Evolutionary conservation across 2,329 filamentous ascomycete species (phyloP).

Genomic region (Geosmithia morbida): DNA sequence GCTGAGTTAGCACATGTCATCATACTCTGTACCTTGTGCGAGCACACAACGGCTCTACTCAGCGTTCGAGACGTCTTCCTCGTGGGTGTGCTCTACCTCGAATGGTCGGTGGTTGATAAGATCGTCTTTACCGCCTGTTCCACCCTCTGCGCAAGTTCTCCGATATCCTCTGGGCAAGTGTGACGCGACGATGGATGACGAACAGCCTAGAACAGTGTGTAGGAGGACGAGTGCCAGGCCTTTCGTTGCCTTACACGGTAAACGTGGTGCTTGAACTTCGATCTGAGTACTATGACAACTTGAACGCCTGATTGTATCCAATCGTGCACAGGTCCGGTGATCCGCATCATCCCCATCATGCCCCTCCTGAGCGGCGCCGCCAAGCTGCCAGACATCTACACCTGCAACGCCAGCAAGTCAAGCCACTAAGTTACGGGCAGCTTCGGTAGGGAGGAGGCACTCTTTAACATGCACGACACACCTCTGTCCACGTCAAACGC

Average conservation of each 20-base stretch:
- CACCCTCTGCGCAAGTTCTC: conserved; percentile 37
- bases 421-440: conserved; percentile 43
- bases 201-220: conserved; percentile 33
- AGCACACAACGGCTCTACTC: too few relatives aligned
- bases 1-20: too few relatives aligned
- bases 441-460: conserved; percentile 37
- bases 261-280: conserved; percentile 18
- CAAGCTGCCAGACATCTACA: conserved; percentile 40
- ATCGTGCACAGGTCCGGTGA: conserved; percentile 28
- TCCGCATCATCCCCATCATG: conserved; percentile 37
- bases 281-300: too few relatives aligned
- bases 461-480: conserved; percentile 45
- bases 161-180: conserved; percentile 37
- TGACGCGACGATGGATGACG: conserved; percentile 39
- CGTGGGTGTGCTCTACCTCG: too few relatives aligned
- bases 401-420: conserved; percentile 38
- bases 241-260: conserved; percentile 26
- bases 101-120: too few relatives aligned
- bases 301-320: background rate
- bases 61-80: too few relatives aligned
- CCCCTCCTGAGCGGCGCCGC: conserved; percentile 36
- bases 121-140: conserved; percentile 35
- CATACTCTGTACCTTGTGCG: too few relatives aligned
- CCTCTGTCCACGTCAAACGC: conserved; percentile 33
- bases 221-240: conserved; percentile 26